Conservation (phyloP, 352 stramenopile species). For the Pythium scleroteichum region DNA sequence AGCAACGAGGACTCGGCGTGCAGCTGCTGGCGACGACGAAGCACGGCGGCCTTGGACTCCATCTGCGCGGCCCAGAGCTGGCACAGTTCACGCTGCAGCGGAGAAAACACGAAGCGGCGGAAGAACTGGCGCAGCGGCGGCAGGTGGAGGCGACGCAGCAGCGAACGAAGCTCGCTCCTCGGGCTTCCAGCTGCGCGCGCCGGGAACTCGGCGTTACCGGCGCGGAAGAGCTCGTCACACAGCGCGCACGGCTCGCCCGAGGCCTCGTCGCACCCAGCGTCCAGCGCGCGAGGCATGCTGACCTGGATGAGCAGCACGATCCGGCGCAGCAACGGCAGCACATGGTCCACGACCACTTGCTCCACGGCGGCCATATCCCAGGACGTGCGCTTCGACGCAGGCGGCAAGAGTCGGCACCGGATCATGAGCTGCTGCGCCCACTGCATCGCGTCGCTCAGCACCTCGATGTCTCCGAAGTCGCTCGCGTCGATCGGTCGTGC, state of each 20-base stretch:
- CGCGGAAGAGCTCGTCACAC: conserved; percentile 59
- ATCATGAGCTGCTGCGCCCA: conserved; percentile 56
- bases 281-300: conserved; percentile 35
- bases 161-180: conserved; percentile 36
- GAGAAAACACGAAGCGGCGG: conserved; percentile 55
- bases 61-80: conserved; percentile 74
- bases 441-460: conserved; percentile 50
- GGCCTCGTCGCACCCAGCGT: conserved; percentile 6
- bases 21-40: conserved; percentile 34
- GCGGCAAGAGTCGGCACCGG: conserved; percentile 36
- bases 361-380: conserved; percentile 40
- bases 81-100: conserved; percentile 58
- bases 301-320: conserved; percentile 65
- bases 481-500: conserved; percentile 6
- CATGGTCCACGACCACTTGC: conserved; percentile 42
- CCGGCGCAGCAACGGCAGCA: conserved; percentile 57
- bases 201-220: conserved; percentile 11
- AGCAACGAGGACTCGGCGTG: not conserved
- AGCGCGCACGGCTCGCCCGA: conserved; percentile 44
- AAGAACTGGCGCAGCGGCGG: conserved; percentile 74
- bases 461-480: conserved; percentile 60
- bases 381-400: conserved; percentile 3
- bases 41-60: conserved; percentile 67
- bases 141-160: conserved; percentile 62
- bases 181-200: not conserved